A percentile compares a stretch with the other conserved stretches of the same genome.
phyloP scores from a whole-genome alignment of 1,284 basidiomycete species.

The Moniliophthora roreri region DNA sequence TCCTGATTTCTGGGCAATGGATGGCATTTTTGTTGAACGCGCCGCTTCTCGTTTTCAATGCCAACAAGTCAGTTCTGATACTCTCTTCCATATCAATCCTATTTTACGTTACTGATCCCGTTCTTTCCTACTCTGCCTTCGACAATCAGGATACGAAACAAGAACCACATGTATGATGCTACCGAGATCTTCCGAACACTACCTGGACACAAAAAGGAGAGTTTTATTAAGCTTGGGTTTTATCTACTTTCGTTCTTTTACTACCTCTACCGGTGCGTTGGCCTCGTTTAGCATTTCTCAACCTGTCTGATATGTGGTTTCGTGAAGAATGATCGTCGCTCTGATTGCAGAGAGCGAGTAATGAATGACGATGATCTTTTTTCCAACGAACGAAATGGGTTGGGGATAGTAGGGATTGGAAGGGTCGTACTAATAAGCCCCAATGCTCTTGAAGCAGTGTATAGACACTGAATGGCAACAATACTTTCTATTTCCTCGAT shows the following conservation, averaged over 20 bases:
- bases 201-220: conserved; percentile 94
- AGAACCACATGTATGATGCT: conserved; percentile 98
- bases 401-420: background rate
- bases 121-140: background rate
- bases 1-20: conserved; percentile 97
- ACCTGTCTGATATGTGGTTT: conserved; percentile 6
- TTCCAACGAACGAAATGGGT: background rate
- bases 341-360: conserved; percentile 81
- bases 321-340: conserved; percentile 81
- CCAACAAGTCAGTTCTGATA: conserved; percentile 79
- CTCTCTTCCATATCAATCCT: background rate
- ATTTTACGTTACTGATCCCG: too few species aligned
- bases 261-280: conserved; percentile 87
- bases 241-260: conserved; percentile 96
- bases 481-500: background rate
- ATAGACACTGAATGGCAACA: background rate
- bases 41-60: conserved; percentile 89
- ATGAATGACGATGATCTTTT: conserved; percentile 6
- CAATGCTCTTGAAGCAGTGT: background rate
- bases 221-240: conserved; percentile 95
- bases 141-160: conserved; percentile 89
- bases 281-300: conserved; percentile 6
- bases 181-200: conserved; percentile 99
- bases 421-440: background rate
- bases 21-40: conserved; percentile 90